Percentiles rank a stretch among this genome's conserved stretches.
Evolutionary conservation across 345 rosid genomes (phyloP).

Genomic region (Orychophragmus violaceus): DNA sequence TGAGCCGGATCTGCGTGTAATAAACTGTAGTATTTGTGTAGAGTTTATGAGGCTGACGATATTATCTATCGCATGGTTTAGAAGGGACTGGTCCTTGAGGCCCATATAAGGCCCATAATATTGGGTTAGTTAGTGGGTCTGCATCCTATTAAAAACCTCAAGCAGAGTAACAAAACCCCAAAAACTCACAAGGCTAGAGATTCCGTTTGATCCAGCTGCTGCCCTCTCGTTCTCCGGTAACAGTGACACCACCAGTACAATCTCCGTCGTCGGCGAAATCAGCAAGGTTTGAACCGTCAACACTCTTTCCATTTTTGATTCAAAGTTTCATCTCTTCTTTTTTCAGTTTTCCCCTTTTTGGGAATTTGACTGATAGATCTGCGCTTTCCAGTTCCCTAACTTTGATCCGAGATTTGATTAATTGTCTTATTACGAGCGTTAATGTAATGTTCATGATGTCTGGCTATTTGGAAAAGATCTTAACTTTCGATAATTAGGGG

Average conservation of each 20-base stretch:
- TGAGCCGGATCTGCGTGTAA: no score
- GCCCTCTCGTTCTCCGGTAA: neutral
- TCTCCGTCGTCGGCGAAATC: slow-evolving; percentile 9
- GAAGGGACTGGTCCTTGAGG: no score
- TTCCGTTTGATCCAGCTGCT: slow-evolving; percentile 10
- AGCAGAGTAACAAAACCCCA: neutral
- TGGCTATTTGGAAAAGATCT: neutral
- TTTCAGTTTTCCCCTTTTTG: neutral
- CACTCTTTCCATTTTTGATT: neutral
- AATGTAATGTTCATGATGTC: neutral
- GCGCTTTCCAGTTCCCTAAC: neutral
- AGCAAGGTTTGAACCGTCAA: neutral
- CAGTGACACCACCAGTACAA: neutral
- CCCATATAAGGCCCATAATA: neutral
- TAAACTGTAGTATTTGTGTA: no score
- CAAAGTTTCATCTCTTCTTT: slow-evolving; percentile 6
- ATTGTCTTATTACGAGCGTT: neutral
- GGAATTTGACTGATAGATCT: slow-evolving; percentile 16
- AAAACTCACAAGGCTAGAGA: neutral
- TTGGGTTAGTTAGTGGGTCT: neutral
- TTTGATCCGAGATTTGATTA: neutral
- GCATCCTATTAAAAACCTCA: no score
- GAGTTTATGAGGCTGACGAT: no score
- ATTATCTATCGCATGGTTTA: no score
- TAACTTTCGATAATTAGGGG: neutral